A percentile compares a stretch with the other conserved stretches of the same genome.
phyloP scores from a whole-genome alignment of 176 grass and related monocot species.

The Raddia guianensis region DNA sequence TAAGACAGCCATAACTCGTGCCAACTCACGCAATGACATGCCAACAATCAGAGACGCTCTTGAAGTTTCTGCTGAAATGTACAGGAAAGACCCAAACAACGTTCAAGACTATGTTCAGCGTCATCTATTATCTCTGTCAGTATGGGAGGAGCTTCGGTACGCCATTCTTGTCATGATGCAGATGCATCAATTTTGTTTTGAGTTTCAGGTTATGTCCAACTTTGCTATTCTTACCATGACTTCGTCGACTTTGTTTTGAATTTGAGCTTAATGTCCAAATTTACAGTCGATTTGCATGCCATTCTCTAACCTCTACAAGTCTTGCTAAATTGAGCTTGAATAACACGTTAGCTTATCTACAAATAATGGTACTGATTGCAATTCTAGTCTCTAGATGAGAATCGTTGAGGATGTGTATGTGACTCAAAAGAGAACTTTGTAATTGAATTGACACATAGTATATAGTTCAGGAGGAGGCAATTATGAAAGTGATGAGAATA shows the following conservation, averaged over 20 bases:
- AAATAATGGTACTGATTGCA: slow-evolving; percentile 4
- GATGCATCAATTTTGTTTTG: slow-evolving; percentile 3
- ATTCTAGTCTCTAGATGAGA: neutral
- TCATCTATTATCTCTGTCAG: slow-evolving; percentile 90
- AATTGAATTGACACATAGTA: slow-evolving; percentile 14
- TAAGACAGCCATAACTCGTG: slow-evolving; percentile 89
- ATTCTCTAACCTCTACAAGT: slow-evolving; percentile 24
- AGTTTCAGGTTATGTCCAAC: slow-evolving; percentile 25
- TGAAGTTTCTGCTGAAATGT: slow-evolving; percentile 99
- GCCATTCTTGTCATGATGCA: slow-evolving; percentile 24
- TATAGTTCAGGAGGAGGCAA: neutral
- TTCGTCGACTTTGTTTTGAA: slow-evolving; percentile 10
- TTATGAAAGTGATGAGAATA: slow-evolving; percentile 7
- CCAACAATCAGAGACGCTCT: slow-evolving; percentile 95
- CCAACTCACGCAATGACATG: slow-evolving; percentile 76
- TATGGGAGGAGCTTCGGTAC: slow-evolving; percentile 99
- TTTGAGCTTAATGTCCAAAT: slow-evolving; percentile 26
- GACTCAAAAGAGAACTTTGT: slow-evolving; percentile 24
- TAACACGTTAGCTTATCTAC: slow-evolving; percentile 19
- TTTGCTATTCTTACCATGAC: slow-evolving; percentile 24
- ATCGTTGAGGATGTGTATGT: neutral
- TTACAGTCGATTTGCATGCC: slow-evolving; percentile 25
- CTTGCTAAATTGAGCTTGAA: slow-evolving; percentile 20
- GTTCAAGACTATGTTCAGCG: slow-evolving; percentile 96
- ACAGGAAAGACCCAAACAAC: slow-evolving; percentile 96